Conservation (phyloP, 345 rosid genomes). For the Mangifera indica region DNA sequence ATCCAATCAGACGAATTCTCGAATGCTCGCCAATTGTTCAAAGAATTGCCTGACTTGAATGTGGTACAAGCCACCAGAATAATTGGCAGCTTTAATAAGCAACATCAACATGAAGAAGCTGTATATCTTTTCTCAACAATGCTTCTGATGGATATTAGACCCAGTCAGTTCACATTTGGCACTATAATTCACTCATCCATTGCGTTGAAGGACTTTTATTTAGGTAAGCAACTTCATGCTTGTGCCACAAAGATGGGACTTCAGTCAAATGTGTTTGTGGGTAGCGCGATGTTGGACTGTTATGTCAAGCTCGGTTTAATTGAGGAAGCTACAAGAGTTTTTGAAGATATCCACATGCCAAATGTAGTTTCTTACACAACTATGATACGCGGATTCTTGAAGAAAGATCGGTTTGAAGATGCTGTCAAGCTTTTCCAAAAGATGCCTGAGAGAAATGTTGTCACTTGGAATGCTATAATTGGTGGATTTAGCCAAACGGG, state of each 20-base stretch:
- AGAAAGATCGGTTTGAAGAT: constrained; percentile 39
- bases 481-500: constrained; percentile 79
- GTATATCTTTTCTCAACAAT: constrained; percentile 45
- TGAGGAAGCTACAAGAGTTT: constrained; percentile 51
- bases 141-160: constrained; percentile 48
- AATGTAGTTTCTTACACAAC: constrained; percentile 72
- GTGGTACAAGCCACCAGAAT: constrained; percentile 55
- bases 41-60: constrained; percentile 47
- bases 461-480: constrained; percentile 80
- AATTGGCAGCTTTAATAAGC: constrained; percentile 50
- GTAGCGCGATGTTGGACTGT: constrained; percentile 57
- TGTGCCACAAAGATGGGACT: constrained; percentile 61
- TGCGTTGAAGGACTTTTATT: constrained; percentile 35
- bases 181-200: constrained; percentile 57
- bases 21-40: constrained; percentile 43
- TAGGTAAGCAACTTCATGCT: constrained; percentile 63
- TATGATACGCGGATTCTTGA: constrained; percentile 60
- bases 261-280: constrained; percentile 64
- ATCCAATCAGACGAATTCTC: constrained; percentile 7
- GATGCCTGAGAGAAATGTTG: constrained; percentile 72
- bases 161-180: constrained; percentile 74
- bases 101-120: constrained; percentile 46
- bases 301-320: constrained; percentile 57
- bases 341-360: constrained; percentile 55
- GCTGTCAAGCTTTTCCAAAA: constrained; percentile 45